phyloP scores from a whole-genome alignment of 2,329 filamentous ascomycete species.

The Conoideocrella luteorostrata region DNA sequence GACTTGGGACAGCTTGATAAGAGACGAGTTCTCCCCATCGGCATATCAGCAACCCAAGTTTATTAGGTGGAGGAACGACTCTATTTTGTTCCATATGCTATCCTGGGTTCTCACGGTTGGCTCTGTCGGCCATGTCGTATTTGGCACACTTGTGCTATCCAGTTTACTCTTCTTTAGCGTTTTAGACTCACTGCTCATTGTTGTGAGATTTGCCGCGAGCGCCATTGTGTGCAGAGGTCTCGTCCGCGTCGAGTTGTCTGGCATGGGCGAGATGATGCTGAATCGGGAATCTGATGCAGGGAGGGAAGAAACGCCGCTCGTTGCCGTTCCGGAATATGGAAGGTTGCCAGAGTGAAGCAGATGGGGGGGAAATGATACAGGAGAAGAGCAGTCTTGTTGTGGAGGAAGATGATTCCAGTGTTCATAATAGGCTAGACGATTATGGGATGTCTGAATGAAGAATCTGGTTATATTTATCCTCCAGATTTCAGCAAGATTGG shows the following conservation, averaged over 20 bases:
- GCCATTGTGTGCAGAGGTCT: not conserved
- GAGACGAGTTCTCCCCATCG: constrained; percentile 14
- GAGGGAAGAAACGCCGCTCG: not conserved
- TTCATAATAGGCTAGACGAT: too few species aligned
- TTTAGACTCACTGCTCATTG: not conserved
- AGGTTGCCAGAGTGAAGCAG: too few species aligned
- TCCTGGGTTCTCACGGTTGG: constrained; percentile 9
- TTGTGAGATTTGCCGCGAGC: not conserved
- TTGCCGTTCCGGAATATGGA: not conserved
- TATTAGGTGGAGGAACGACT: constrained; percentile 7
- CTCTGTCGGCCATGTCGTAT: constrained; percentile 13
- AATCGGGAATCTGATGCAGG: not conserved
- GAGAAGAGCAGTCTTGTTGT: too few species aligned
- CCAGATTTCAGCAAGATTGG: too few species aligned
- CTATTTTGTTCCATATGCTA: constrained; percentile 12
- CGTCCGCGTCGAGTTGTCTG: not conserved
- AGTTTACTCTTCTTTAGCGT: constrained; percentile 17
- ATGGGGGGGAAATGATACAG: too few species aligned
- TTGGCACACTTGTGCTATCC: constrained; percentile 19
- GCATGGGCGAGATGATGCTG: not conserved
- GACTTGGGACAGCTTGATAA: constrained; percentile 12
- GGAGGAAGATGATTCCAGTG: too few species aligned
- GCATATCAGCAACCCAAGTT: constrained; percentile 14
- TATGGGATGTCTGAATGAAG: too few species aligned
- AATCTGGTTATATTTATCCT: too few species aligned